phyloP scores from a whole-genome alignment of 805 yeast species.

The Saccharomycopsis sp. region DNA sequence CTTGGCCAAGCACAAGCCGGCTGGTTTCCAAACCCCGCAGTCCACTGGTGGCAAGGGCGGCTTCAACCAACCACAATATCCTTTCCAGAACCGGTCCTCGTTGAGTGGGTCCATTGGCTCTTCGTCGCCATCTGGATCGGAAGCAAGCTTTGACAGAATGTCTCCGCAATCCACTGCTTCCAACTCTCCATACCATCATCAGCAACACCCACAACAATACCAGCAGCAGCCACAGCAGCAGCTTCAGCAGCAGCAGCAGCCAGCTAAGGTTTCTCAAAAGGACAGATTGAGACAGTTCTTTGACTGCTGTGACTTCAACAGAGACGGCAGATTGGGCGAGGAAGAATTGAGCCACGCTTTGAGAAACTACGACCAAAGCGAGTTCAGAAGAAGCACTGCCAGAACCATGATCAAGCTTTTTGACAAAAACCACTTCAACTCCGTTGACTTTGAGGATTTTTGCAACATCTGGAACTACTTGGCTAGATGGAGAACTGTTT shows the following conservation, averaged over 20 bases:
- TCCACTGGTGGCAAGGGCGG: slow-evolving; percentile 18
- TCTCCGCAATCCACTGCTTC: slow-evolving; percentile 20
- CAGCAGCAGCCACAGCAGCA: slow-evolving; percentile 6
- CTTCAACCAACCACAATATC: slow-evolving; percentile 19
- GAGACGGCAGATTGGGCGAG: slow-evolving; percentile 20
- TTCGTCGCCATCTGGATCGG: slow-evolving; percentile 17
- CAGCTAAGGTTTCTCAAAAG: slow-evolving; percentile 12
- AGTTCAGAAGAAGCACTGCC: slow-evolving; percentile 19
- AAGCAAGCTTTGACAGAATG: slow-evolving; percentile 14
- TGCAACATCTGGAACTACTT: slow-evolving; percentile 19
- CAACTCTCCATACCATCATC: background rate
- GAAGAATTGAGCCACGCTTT: slow-evolving; percentile 21
- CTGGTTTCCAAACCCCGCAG: slow-evolving; percentile 19
- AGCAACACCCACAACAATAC: slow-evolving; percentile 1
- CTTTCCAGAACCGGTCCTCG: slow-evolving; percentile 18
- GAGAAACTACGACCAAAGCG: slow-evolving; percentile 20
- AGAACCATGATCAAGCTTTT: slow-evolving; percentile 21
- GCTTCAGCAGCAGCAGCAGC: slow-evolving; percentile 10
- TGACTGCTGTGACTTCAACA: slow-evolving; percentile 21
- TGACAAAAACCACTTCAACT: slow-evolving; percentile 18
- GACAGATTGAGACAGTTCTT: slow-evolving; percentile 20
- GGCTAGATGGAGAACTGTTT: slow-evolving; percentile 21
- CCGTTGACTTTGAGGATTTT: slow-evolving; percentile 20
- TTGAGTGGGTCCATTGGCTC: slow-evolving; percentile 14
- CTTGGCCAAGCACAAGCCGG: slow-evolving; percentile 17